Base-by-base conservation (phyloP, 495 filamentous ascomycete species). In the Podospora conica region DNA sequence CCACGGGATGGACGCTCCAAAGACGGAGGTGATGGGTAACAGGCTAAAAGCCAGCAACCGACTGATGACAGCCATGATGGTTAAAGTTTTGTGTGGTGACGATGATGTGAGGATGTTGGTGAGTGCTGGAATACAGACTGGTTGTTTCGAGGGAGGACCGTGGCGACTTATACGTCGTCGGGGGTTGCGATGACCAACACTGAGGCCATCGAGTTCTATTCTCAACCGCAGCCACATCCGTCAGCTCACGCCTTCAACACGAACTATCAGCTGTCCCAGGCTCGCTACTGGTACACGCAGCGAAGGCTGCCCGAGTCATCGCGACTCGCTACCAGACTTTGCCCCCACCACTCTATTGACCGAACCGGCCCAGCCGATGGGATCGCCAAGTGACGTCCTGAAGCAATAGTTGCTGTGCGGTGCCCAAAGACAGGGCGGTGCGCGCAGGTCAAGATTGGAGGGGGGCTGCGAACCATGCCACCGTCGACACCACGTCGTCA, bases 31-130 rank as follows among this genome's bases (percentile, higher is more conserved):
- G 23, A 61, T 24, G 10, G 40, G 31, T 23, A 61, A 48, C 20
- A 61, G 59, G 29, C 59, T 31, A 61, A 61, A 61, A 22, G 59
- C 59, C 59, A 61, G 31, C 23, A 31, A 61, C 20, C 59, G 59
- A 61, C 29, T 53, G 59, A 61, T 48, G 40, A 48, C 40, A 48
- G 40, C 40, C 40, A 48, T 48, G 18, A 2, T 48, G 40, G 40
- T 48, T n/a, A 8, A 48, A 48, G 18, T 0, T 48, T 1, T 48
- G 40, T 48, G 40, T 48, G 40, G 18, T n/a, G 33, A 48, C 8
- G 33, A 48, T 48, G 33, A 48, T 48, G 40, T 48, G 15, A 31
- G 29, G 23, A 27, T 33, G n/a, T 40, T 61, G 27, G 59, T 40
- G 20, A 6, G 9, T 20, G 59, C 9, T 18, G 59, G 40, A 48